Evolutionary conservation across 768 basidiomycete species (phyloP), one percentile per base, ranked within the genome.

Genomic region (Hirschioporus abietinus): DNA sequence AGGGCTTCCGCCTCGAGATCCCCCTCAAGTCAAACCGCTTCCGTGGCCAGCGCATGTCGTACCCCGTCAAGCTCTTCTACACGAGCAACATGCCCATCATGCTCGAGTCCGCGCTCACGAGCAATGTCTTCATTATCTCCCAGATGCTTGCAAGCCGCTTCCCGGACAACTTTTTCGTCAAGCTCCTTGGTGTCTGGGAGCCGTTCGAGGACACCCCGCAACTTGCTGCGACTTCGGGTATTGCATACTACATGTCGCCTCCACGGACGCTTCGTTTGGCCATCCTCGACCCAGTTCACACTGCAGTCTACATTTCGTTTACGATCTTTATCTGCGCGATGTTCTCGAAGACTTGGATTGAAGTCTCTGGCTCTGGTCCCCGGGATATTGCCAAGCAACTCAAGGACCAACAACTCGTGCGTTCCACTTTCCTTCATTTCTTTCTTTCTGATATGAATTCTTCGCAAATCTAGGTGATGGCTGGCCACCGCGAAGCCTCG

Each of bases 81-180:
- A 99, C 97, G 18, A 91, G 88, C 59, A 99, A 99, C 82, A 99
- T 98, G 96, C 96, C 96, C 66, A 99, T 99, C 83, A 99, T 99
- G 96, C 86, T 99, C 68, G 93, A 99, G 80, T 89, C 87, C 17
- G 96, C 96, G 17, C 81, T 99, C 66, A 94, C 94, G 0, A 90
- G 88, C 66, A 96, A 99, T 77, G 88, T 99, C 34, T 99, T 95
- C 81, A 92, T 99, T 78, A 84, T 99, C 72, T 92, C 88, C 34
- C 97, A 99, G 79, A 99, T 99, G 96, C 86, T 99, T 68, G 89
- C 90, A 52, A 84, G 83, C 36, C 86, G 96, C 17, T 99, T 96
- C 88, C 97, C 97, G 0, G 80, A 82, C 70, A 97, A 97, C 82
- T 77, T 98, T 69, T 82, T 99, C 69, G 94, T 99, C 72, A 86